Evolutionary conservation across 140 eudicot species (phyloP).

Genomic region (Ambrosia hybrid): DNA sequence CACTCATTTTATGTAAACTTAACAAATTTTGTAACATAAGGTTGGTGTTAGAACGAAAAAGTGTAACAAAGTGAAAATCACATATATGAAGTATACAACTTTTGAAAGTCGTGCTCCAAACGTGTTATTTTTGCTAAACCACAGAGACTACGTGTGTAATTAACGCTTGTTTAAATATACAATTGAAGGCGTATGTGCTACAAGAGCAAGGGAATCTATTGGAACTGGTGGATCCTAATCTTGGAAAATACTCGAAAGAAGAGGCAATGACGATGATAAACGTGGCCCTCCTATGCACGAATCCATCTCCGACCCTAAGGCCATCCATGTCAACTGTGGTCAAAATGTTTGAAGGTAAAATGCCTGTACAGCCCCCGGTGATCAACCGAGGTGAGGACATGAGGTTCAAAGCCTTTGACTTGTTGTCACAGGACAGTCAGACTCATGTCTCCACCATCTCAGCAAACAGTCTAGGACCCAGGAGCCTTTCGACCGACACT

Average conservation of each 20-base stretch:
- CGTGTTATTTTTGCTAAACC: no score
- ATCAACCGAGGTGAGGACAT: constrained; percentile 14
- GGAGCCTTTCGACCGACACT: constrained; percentile 40
- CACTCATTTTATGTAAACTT: no score
- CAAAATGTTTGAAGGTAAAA: constrained; percentile 56
- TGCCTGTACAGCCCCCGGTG: constrained; percentile 40
- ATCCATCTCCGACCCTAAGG: constrained; percentile 52
- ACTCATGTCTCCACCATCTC: constrained; percentile 37
- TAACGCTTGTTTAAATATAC: no score
- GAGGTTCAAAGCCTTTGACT: constrained; percentile 52
- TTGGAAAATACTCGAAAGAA: background rate
- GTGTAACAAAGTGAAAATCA: no score
- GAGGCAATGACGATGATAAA: no score
- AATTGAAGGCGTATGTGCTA: constrained; percentile 53
- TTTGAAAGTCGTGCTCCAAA: no score
- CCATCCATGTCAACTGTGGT: constrained; percentile 68
- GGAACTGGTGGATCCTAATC: constrained; percentile 59
- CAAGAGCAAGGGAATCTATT: constrained; percentile 54
- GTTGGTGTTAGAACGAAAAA: no score
- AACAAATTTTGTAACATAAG: no score
- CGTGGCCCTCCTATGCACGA: no score
- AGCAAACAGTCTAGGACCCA: constrained; percentile 28
- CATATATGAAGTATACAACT: no score
- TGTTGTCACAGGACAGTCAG: constrained; percentile 41
- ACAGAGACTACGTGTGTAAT: no score